Base-by-base conservation (phyloP, 2,329 filamentous ascomycete genomes). In the Exophiala bonariae region DNA sequence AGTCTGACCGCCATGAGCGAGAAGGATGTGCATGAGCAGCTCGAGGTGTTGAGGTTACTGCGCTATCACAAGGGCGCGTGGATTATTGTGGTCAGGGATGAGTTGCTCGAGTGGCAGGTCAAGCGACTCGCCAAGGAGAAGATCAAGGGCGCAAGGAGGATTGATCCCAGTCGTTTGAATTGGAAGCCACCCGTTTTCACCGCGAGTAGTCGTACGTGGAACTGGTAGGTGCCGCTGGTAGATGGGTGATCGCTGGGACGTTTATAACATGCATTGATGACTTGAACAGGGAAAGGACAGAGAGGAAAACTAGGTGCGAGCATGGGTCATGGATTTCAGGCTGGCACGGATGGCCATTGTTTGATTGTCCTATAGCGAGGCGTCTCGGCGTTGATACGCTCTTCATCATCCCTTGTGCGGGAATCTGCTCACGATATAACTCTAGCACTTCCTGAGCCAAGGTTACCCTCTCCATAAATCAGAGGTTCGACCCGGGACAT, bases 101-200 rank as follows among this genome's bases (percentile, higher is more conserved):
- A 88, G 50, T 79, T 96, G 41, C 77, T 96, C 35, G 76, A 80
- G 56, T 78, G 82, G 60, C 73, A 82, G 55, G 79, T 83, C 47
- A 79, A 86, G 65, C 82, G 88, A 61, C 79, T 87, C 56, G 86
- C 90, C 59, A 95, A 89, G 70, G 82, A 87, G 57, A 90, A 86
- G 69, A 65, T 81, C 43, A 90, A 86, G 69, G 65, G 81, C 43
- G 85, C 85, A 66, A 79, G 67, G 38, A 71, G 79, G 35, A 91
- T 99, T 55, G 87, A 95, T 52, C 78, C 91, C 0, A 79, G 82
- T 16, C 80, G 81, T 60, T 82, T 99, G 47, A 86, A 90, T 61
- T 99, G 93, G 93, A 97, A 95, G 68, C 92, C 93, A 9, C 93
- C 93, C 0, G 87, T 96, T 0, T 97, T 97, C 63, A 91, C 86